phyloP scores from a whole-genome alignment of 2,329 filamentous ascomycete species.

The Lanzia echinophila region DNA sequence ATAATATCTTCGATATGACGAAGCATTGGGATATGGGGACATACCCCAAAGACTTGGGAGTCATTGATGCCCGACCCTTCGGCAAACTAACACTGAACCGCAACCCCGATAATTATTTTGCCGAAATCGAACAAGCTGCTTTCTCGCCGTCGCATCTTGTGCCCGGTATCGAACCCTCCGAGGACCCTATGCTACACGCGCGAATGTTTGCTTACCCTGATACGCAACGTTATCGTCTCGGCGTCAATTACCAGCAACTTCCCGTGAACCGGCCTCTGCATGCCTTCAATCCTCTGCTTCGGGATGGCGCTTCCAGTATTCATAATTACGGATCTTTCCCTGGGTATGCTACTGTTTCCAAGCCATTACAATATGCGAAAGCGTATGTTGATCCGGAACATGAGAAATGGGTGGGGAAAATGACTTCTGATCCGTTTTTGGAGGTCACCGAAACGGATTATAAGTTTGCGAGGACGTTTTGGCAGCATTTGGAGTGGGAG shows the following conservation, averaged over 20 bases:
- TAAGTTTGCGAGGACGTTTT: neutral
- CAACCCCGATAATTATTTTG: constrained; percentile 51
- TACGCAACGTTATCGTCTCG: constrained; percentile 50
- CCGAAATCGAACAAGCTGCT: constrained; percentile 61
- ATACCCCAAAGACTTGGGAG: constrained; percentile 42
- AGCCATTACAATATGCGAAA: neutral
- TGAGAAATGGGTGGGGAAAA: neutral
- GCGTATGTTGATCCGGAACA: neutral
- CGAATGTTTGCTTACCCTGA: constrained; percentile 65
- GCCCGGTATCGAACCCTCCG: constrained; percentile 60
- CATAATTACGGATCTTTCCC: neutral
- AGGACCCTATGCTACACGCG: constrained; percentile 61
- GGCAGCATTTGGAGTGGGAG: neutral
- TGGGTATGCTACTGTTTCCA: neutral
- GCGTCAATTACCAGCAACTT: constrained; percentile 50
- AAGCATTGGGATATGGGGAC: constrained; percentile 24
- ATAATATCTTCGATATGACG: constrained; percentile 33
- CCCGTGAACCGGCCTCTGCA: constrained; percentile 34
- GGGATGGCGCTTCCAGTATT: neutral
- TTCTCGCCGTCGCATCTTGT: constrained; percentile 60
- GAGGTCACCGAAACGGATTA: neutral
- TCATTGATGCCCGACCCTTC: constrained; percentile 49
- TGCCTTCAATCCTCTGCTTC: neutral
- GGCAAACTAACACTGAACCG: constrained; percentile 42
- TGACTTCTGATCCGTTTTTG: neutral